These are phyloP conservation scores for Striga asiatica DNA, from an alignment of 257 asterid genomes.

Conservation along the genomic window DNA sequence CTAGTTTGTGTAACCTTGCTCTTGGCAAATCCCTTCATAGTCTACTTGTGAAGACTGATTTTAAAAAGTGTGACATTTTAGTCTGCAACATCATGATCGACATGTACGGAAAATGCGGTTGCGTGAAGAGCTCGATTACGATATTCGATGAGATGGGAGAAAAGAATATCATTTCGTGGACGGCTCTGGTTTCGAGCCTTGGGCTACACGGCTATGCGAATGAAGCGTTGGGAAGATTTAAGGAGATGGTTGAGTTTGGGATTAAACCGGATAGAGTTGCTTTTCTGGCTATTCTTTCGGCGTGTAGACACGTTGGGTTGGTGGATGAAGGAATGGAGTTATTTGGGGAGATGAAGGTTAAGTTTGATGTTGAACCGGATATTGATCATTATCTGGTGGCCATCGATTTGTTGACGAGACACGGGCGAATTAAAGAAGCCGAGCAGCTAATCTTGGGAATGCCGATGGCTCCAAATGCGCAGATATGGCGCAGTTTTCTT, in stretches of 20 bases:
- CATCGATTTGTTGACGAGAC: constrained; percentile 65
- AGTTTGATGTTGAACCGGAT: constrained; percentile 57
- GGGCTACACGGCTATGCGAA: constrained; percentile 59
- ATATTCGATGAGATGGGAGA: constrained; percentile 37
- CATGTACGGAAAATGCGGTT: constrained; percentile 89
- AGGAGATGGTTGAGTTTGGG: constrained; percentile 48
- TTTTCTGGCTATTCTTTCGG: constrained; percentile 57
- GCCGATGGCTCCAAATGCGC: constrained; percentile 74
- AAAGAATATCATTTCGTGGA: constrained; percentile 63
- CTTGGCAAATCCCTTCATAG: constrained; percentile 78
- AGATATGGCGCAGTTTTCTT: constrained; percentile 68
- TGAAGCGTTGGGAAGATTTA: constrained; percentile 48
- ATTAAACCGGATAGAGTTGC: constrained; percentile 58
- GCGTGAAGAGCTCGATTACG: constrained; percentile 37
- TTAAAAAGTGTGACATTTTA: constrained; percentile 42
- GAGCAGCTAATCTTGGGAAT: constrained; percentile 54
- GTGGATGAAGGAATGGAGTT: constrained; percentile 59
- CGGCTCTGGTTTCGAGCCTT: constrained; percentile 50
- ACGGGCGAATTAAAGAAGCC: constrained; percentile 60
- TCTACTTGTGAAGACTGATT: constrained; percentile 36
- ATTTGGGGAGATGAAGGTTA: constrained; percentile 41
- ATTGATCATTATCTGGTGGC: constrained; percentile 55
- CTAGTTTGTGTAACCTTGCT: constrained; percentile 49
- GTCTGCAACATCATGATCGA: constrained; percentile 56
- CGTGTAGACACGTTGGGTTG: constrained; percentile 73